These are phyloP conservation scores for Prosopis cineraria DNA, from an alignment of 306 rosid species.

Conservation along the genomic window DNA sequence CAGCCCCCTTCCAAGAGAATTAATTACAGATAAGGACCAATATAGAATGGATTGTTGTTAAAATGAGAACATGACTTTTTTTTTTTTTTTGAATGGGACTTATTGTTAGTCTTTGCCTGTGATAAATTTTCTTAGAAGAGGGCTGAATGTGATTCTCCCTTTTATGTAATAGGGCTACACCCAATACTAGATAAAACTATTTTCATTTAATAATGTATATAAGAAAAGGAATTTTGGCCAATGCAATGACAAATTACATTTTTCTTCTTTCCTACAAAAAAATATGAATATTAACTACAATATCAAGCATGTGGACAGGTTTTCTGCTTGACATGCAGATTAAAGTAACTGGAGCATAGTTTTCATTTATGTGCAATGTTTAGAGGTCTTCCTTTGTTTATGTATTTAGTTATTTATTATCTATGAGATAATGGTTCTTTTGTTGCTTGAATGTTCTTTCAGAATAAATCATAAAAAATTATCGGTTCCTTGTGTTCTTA, in stretches of 20 bases:
- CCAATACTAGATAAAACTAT: not conserved
- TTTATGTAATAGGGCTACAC: not conserved
- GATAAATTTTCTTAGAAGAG: too few relatives aligned
- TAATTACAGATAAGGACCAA: too few relatives aligned
- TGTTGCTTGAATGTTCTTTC: slow-evolving; percentile 11
- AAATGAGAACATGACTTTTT: too few relatives aligned
- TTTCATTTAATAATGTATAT: not conserved
- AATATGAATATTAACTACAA: not conserved
- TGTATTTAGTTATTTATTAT: slow-evolving; percentile 15
- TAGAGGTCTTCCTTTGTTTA: slow-evolving; percentile 15
- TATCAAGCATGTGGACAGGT: slow-evolving; percentile 13
- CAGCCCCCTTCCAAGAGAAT: too few relatives aligned
- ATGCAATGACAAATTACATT: not conserved
- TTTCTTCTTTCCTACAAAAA: not conserved
- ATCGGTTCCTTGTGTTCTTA: slow-evolving; percentile 18
- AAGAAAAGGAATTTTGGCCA: not conserved
- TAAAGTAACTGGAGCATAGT: slow-evolving; percentile 17
- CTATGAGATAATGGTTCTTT: slow-evolving; percentile 16
- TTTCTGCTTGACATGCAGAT: slow-evolving; percentile 12
- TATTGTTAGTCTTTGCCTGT: too few relatives aligned
- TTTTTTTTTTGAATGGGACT: too few relatives aligned
- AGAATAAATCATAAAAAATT: slow-evolving; percentile 8
- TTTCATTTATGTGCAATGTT: slow-evolving; percentile 25
- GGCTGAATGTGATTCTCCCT: too few relatives aligned
- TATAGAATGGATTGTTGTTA: too few relatives aligned